These are phyloP conservation scores for Ceratobasidium sp. DNA, from an alignment of 1,284 basidiomycete species.

Conservation along the genomic window DNA sequence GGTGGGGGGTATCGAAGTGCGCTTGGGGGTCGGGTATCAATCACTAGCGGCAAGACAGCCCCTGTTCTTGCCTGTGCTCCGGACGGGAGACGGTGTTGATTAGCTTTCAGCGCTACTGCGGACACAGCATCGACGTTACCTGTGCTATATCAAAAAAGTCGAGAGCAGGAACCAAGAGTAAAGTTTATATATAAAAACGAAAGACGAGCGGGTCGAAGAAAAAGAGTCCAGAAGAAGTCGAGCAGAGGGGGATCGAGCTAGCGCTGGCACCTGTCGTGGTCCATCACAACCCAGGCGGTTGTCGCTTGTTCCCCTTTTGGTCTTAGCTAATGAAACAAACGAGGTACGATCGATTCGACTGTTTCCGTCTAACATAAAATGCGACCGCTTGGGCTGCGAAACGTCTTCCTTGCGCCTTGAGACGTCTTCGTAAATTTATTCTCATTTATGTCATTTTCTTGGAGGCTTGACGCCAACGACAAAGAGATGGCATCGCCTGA, in stretches of 20 bases:
- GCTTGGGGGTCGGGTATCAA: slow-evolving; percentile 15
- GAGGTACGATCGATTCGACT: not conserved
- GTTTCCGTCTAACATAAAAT: not conserved
- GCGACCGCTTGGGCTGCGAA: not conserved
- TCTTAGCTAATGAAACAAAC: not conserved
- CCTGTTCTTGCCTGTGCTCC: not conserved
- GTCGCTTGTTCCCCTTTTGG: not conserved
- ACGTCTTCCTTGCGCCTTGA: too few species aligned
- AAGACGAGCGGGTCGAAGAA: too few species aligned
- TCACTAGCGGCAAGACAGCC: not conserved
- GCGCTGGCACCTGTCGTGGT: slow-evolving; percentile 30
- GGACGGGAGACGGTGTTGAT: not conserved
- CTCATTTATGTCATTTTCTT: not conserved
- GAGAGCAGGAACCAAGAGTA: not conserved
- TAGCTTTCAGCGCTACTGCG: too few species aligned
- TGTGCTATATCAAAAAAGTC: not conserved
- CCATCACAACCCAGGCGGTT: slow-evolving; percentile 19
- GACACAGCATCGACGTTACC: slow-evolving; percentile 19
- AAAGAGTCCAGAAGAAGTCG: too few species aligned
- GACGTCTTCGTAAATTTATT: not conserved
- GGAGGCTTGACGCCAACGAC: not conserved
- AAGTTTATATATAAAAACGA: not conserved
- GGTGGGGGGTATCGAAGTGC: not conserved
- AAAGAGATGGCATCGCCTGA: not conserved
- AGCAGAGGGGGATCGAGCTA: not conserved